phyloP scores from a whole-genome alignment of 129 eudicot species.

The Deinandra increscens region DNA sequence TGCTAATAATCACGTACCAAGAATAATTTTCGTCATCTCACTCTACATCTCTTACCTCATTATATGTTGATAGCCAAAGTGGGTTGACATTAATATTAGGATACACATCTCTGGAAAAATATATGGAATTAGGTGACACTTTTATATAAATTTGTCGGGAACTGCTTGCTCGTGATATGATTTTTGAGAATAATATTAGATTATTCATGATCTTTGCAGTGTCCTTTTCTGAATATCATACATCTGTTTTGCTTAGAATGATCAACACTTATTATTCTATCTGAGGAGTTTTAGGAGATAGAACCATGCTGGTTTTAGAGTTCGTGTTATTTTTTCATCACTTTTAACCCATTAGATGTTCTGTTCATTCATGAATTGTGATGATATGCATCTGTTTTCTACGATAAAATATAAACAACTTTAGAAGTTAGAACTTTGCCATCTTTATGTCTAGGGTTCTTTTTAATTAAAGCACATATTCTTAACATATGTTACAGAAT shows the following conservation, averaged over 20 bases:
- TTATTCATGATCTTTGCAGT: background rate
- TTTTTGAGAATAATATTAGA: background rate
- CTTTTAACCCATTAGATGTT: background rate
- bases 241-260: background rate
- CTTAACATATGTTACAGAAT: background rate
- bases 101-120: background rate
- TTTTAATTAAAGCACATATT: background rate
- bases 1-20: background rate
- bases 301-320: background rate
- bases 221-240: background rate
- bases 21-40: background rate
- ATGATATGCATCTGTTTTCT: background rate
- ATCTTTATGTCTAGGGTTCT: background rate
- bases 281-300: slow-evolving; percentile 5
- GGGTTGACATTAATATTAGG: background rate
- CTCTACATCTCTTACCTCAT: background rate
- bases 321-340: background rate
- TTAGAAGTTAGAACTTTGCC: background rate
- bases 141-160: background rate
- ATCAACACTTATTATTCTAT: background rate
- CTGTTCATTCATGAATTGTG: background rate
- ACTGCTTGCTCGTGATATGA: slow-evolving; percentile 12
- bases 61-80: background rate
- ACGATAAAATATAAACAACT: background rate
- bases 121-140: background rate